Base-by-base conservation (phyloP, 768 basidiomycete species). In the Sarcomyxa edulis region DNA sequence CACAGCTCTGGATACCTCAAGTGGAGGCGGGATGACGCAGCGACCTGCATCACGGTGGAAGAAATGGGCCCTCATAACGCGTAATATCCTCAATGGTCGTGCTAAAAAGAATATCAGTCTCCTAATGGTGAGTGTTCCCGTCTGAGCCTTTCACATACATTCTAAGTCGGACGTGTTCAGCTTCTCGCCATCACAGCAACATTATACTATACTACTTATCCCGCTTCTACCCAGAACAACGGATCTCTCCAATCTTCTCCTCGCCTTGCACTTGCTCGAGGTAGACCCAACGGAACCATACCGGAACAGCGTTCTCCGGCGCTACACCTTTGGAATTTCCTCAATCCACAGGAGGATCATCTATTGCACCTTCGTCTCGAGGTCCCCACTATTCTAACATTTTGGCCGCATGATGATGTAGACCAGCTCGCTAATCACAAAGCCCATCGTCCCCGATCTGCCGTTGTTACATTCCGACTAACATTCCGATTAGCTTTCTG, bases 281-380 rank as follows among this genome's bases (percentile, higher is more conserved):
- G 53, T 39, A 58, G 59, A 32, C 48, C 46, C 6, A 52, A 59
- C 22, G 46, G 61, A 37, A 32, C 48, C 6, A 51, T 55, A 31
- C 23, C 28, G 35, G 14, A 40, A 28, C 55, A 51, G 19, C 57
- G 59, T 24, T 66, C 76, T 29, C 72, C 78, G 7, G 79, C 82
- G 7, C 76, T 71, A 65, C 69, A 74, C 22, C 72, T 89, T 27
- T 95, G 92, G 91, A 75, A 78, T 39, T 66, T 72, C 5, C 62
- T 94, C 14, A 92, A 90, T 52, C 88, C 89, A 3, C 59, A 64
- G 4, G 73, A 78, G 43, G 69, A 78, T 23, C 58, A 72, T 8
- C 59, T 85, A 2, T 70, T 93, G 8, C 87, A 92, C 58, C 56
- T 94, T 33, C 81, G 85, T 44, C 68, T 93, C 41, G 88, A 93